Base-by-base conservation (phyloP, 176 grass and related monocot genomes). In the Bothriochloa decipiens region DNA sequence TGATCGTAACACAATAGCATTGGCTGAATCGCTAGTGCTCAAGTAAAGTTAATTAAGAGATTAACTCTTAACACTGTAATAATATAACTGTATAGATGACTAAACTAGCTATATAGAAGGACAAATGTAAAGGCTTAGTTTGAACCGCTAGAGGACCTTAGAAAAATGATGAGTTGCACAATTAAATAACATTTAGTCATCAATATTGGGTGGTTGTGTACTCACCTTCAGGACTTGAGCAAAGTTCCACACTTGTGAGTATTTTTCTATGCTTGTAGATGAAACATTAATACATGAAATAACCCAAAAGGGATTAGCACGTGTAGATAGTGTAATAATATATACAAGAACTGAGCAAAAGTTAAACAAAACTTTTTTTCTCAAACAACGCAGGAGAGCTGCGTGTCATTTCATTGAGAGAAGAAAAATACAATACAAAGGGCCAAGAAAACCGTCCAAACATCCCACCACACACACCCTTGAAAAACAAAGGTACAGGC, bases 121-220 rank as follows among this genome's bases (percentile, higher is more conserved):
- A 13, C 60, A 83, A 36, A 74, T 13, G 20, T 82, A 35, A 36
- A 36, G 32, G 14, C 32, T 3, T 65, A 65, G 45, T 64, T 83
- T 64, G 53, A 37, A 45, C 11, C 37, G 45, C 68, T 62, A 73
- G 68, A 82, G 81, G 28, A 64, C 37, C 23, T 33, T 82, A 62
- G 18, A 65, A 65, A 83, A 9, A 22, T n/a, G 2, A 64, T 7
- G 14, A 65, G n/a, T 11, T 50, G 28, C 11, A 52, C 14, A 42
- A 42, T 63, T 62, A 14, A 57, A 63, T 23, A 32, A 74, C 15
- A 16, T n/a, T 63, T 74, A 63, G 36, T 37, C 14, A 41, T 49
- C 75, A 63, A 57, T 14, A 63, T 36, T 63, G 41, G 42, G 28
- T 65, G 14, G 29, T 35, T 75, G 11, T 65, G 20, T 65, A 60